Conservation (phyloP, 495 filamentous ascomycete genomes). For the Podospora appendiculata region DNA sequence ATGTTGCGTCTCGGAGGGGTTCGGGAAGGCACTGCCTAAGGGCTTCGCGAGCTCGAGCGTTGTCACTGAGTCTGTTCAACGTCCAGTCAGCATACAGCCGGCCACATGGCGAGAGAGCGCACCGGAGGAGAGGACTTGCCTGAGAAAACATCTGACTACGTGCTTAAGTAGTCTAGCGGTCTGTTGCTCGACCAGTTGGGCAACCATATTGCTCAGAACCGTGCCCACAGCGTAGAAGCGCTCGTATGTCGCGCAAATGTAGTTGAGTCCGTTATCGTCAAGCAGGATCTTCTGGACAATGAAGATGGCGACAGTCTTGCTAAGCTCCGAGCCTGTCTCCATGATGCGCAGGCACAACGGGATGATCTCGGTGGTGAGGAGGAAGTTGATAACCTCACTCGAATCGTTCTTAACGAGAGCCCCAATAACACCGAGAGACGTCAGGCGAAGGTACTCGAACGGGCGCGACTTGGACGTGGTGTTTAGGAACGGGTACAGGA, state of each 20-base stretch:
- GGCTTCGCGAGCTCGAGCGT: slow-evolving; percentile 90
- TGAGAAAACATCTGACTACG: slow-evolving; percentile 92
- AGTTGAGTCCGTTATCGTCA: slow-evolving; percentile 93
- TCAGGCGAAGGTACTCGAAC: slow-evolving; percentile 96
- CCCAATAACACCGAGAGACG: slow-evolving; percentile 96
- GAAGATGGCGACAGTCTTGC: slow-evolving; percentile 99
- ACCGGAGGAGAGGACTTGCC: slow-evolving; percentile 46
- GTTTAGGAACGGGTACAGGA: slow-evolving; percentile 97
- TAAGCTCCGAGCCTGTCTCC: slow-evolving; percentile 97
- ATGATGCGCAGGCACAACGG: slow-evolving; percentile 97
- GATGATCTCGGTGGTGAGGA: slow-evolving; percentile 97
- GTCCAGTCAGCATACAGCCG: slow-evolving; percentile 2
- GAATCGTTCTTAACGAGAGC: slow-evolving; percentile 99
- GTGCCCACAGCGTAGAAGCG: slow-evolving; percentile 99
- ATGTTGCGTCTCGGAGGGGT: slow-evolving; percentile 92
- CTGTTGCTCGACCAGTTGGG: slow-evolving; percentile 93
- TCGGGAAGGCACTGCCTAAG: slow-evolving; percentile 95
- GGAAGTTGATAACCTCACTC: slow-evolving; percentile 96
- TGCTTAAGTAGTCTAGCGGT: slow-evolving; percentile 95
- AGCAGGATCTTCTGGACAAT: slow-evolving; percentile 99
- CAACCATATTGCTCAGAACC: slow-evolving; percentile 97
- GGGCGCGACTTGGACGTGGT: slow-evolving; percentile 97
- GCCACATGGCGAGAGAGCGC: neutral
- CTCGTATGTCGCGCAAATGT: slow-evolving; percentile 99
- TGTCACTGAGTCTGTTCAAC: slow-evolving; percentile 72